Base-by-base conservation (phyloP, 2,329 filamentous ascomycete species). In the Didymellaceae sp. region DNA sequence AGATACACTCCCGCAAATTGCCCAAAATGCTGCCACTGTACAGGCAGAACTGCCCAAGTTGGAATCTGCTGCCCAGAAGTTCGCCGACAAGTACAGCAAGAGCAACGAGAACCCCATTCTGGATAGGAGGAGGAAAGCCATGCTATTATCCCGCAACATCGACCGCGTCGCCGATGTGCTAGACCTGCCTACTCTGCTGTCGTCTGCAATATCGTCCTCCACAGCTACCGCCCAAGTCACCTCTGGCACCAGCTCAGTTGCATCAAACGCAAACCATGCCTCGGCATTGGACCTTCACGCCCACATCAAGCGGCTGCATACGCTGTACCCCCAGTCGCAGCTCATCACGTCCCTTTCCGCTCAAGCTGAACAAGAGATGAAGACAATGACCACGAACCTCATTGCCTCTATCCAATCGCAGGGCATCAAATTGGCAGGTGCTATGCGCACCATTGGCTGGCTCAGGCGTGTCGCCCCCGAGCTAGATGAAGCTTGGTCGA, bases 391-490 rank as follows among this genome's bases (percentile, higher is more conserved):
- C 0, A 85, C 86, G 7, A 91, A 94, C 62, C 83, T 99, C 4
- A 87, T 99, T 49, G 78, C 81, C 8, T 86, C 87, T 8, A 81
- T 99, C 20, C 88, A 91, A 58, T 81, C 84, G 0, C 90, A 90
- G 2, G 85, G 85, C 16, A 81, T 99, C 41, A 96, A 97, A 73
- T 82, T 99, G 4, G 92, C 94, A 18, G 88, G 88, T 10, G 92
- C 91, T 0, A 89, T 99, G 77, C 85, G 95, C 43, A 96, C 91
- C 1, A 86, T 97, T 39, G 90, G 91, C 52, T 97, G 91, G 89
- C 80, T 99, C 34, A 86, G 93, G 33, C 84, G 94, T 24, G 87
- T 97, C 4, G 84, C 93, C 0, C 91, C 92, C 0, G 92, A 96
- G 54, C 76, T 96, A 16, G 86, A 88, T 55, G 74, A 75, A 41